A percentile compares a stretch with the other conserved stretches of the same genome.
These are phyloP conservation scores for Xylaria scruposa DNA, from an alignment of 495 filamentous ascomycete species.

Conservation along the genomic window DNA sequence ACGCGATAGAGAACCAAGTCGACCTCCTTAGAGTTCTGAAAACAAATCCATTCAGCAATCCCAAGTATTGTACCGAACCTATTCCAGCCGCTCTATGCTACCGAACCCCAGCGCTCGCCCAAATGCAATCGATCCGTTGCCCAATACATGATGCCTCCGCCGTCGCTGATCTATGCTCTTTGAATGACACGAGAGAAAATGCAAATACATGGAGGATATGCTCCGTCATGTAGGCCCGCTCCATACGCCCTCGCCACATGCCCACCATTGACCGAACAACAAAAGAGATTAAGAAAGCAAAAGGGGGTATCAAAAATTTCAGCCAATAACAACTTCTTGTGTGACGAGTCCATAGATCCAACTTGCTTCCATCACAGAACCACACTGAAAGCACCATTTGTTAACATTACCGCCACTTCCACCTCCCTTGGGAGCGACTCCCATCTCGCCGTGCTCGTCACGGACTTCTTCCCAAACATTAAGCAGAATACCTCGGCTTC, in stretches of 20 bases:
- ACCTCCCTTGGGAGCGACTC: conserved; percentile 70
- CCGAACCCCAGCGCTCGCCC: conserved; percentile 24
- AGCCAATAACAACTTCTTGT: conserved; percentile 51
- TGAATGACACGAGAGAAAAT: neutral
- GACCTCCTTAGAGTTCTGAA: neutral
- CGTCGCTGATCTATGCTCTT: conserved; percentile 18
- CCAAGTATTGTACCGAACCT: neutral
- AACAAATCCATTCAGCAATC: neutral
- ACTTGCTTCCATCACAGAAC: conserved; percentile 47
- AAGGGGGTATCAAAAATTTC: conserved; percentile 38
- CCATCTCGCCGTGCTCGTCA: conserved; percentile 71
- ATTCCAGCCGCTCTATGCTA: conserved; percentile 15
- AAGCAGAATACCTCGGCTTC: conserved; percentile 81
- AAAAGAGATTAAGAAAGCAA: conserved; percentile 25
- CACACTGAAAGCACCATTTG: conserved; percentile 83
- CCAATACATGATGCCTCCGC: conserved; percentile 14
- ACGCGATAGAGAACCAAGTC: neutral
- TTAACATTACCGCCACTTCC: conserved; percentile 73
- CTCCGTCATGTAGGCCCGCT: neutral
- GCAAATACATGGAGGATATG: neutral
- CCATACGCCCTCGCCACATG: conserved; percentile 9
- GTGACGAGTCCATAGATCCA: conserved; percentile 56
- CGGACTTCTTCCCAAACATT: conserved; percentile 84
- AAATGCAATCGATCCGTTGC: conserved; percentile 23
- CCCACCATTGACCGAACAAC: neutral